Evolutionary conservation across 2,329 filamentous ascomycete species (phyloP), one percentile per base, ranked within the genome.

Genomic region (Ophiostoma pallidulum): DNA sequence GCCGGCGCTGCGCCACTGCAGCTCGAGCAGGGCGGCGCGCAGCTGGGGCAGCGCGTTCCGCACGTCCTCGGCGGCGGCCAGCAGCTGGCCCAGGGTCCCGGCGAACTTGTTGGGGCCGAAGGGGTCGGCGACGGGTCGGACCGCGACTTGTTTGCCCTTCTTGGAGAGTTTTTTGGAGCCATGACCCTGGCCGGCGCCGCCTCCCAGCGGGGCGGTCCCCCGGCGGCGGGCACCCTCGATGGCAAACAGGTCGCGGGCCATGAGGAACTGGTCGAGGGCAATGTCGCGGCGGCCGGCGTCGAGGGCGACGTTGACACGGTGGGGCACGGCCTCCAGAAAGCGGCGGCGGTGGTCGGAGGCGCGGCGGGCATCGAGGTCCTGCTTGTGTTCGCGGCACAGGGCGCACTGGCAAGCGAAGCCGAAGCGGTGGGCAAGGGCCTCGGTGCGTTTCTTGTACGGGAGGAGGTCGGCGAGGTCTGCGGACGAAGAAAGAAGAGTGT

Each of bases 361-460:
- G 2, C 42, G 48, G 4, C 53, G 53, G 7, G 47, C 48, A 1
- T 20, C 19, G 0, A 45, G 37, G 8, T 51, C 3, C 10, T 19
- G 32, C 0, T 47, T 39, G 13, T 35, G 37, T 0, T 43, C 41
- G 13, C 51, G 28, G 51, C 60, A 62, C 19, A 60, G 52, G 9
- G 19, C 19, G 51, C 60, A 62, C 39, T 49, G 53, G 57, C 60
- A 62, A 13, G 45, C 31, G 51, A 62, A 61, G n/a, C 56, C 56
- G 56, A 56, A 62, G 35, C 56, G 55, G 14, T 31, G 38, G 13
- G 45, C 45, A 19, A 59, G 54, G 8, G 31, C 29, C 5, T 35
- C 12, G 4, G 52, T 53, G 31, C 60, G 57, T n/a, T 53, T 38
- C 4, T 35, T 16, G 39, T 47, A 53, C 18, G 57, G 51, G n/a